phyloP scores from a whole-genome alignment of 2,329 filamentous ascomycete genomes.

The Claviceps humidiphila region DNA sequence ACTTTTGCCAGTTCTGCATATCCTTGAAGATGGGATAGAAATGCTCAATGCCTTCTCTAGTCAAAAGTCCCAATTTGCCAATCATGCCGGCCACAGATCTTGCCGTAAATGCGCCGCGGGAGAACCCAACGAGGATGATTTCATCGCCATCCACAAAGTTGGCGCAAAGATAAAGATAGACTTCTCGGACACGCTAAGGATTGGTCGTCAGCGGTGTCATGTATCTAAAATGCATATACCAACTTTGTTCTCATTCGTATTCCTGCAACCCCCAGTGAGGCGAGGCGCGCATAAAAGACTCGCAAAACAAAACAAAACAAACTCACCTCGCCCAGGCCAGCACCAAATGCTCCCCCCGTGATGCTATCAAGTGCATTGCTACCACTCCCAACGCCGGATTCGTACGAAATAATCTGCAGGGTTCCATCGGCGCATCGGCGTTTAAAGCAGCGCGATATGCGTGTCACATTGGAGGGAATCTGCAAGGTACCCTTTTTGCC shows the following conservation, averaged over 20 bases:
- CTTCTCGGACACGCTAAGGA: conserved; percentile 40
- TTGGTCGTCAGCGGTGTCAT: not conserved
- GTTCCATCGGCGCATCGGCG: conserved; percentile 35
- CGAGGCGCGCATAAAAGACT: not conserved
- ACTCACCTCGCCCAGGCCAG: conserved; percentile 38
- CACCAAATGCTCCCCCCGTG: conserved; percentile 41
- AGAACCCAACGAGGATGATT: conserved; percentile 44
- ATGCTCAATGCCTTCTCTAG: conserved; percentile 36
- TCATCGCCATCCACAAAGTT: conserved; percentile 48
- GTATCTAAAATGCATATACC: not conserved
- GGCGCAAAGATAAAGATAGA: conserved; percentile 48
- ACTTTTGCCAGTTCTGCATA: conserved; percentile 38
- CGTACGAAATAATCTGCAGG: conserved; percentile 47
- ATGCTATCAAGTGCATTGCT: conserved; percentile 35
- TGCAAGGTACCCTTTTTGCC: conserved; percentile 29
- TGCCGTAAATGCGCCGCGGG: conserved; percentile 44
- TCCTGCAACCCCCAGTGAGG: too few relatives aligned
- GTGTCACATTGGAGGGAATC: conserved; percentile 46
- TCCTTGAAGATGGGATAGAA: conserved; percentile 45
- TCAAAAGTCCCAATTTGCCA: conserved; percentile 35
- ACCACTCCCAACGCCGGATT: conserved; percentile 45
- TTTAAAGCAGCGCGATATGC: conserved; percentile 44
- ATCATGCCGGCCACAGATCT: conserved; percentile 43
- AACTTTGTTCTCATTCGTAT: too few relatives aligned
- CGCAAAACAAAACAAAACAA: too few relatives aligned